Evolutionary conservation across 441 rosid genomes (phyloP), one percentile per base, ranked within the genome.

Genomic region (Codiaeum variegatum): DNA sequence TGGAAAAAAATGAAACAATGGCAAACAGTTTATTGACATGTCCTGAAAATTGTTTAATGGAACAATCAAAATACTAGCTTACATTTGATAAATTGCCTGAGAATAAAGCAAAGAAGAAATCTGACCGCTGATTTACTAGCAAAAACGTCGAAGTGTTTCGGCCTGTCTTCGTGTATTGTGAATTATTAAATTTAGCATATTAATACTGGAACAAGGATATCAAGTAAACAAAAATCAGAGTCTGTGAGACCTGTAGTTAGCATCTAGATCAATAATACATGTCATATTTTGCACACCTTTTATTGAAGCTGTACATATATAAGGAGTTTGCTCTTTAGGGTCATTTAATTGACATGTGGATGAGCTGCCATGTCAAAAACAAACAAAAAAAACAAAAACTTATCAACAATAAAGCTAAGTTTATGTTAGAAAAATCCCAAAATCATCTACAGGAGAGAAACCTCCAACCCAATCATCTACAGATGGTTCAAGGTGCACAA

Each of bases 111-210:
- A 94, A 92, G 15, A 94, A 82, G 87, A 94, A 79, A 86, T 94
- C 96, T 49, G 90, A 89, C 71, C 98, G 87, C 89, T 94, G 98
- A 78, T 94, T 92, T 73, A 94, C 88, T 75, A 94, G 81, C 87
- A 76, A 91, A 64, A 92, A 85, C 76, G 77, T 83, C 86, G 92
- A 67, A 71, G 83, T 70, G 72, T 79, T 84, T 15, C 77, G 82
- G 49, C 98, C 96, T 7, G 92, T 83, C 76, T 79, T 83, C 23
- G 74, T 71, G 72, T 94, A 91, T 3, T 66, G 67, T 0, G 91
- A 62, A 76, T 74, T 73, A 31, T 84, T 79, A 60, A 87, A 18
- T 19, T 15, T 31, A 18, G 6, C 12, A 31, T 38, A 51, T 1
- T 6, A 51, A 21, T 88, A 94, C 98, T 92, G 91, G 36, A 73